Conservation (phyloP, 176 grass and related monocot species). For the Paspalum vaginatum region DNA sequence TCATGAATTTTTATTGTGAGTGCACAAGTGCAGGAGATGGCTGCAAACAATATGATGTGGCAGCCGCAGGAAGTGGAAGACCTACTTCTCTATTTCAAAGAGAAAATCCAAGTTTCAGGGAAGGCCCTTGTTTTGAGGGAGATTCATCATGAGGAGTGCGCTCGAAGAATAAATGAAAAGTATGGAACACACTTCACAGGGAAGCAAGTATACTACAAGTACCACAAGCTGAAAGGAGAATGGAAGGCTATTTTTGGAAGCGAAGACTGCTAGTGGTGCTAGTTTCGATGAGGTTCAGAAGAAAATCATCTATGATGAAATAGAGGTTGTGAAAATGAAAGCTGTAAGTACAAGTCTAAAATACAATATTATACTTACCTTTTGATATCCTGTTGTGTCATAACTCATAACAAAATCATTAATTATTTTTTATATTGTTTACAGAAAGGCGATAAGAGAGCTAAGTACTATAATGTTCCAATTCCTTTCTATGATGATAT, state of each 20-base stretch:
- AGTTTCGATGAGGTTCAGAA: constrained; percentile 1
- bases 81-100: not conserved
- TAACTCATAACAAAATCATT: too few species aligned
- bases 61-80: constrained; percentile 8
- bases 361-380: too few species aligned
- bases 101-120: not conserved
- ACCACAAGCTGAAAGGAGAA: constrained; percentile 8
- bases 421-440: not conserved
- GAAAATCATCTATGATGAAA: not conserved
- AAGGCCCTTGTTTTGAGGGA: not conserved
- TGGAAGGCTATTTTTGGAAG: not conserved
- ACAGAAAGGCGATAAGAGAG: not conserved
- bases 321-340: constrained; percentile 2
- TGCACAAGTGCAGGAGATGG: too few species aligned
- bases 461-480: not conserved
- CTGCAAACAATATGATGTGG: constrained; percentile 9
- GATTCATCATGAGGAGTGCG: not conserved
- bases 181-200: too few species aligned
- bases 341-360: constrained; percentile 1
- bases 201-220: not conserved
- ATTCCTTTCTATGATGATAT: constrained; percentile 10
- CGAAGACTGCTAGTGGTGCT: not conserved
- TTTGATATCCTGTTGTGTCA: too few species aligned
- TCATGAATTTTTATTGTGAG: too few species aligned
- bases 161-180: too few species aligned